Conservation (phyloP, 2,329 filamentous ascomycete genomes). For the Penicillium vulpinum region DNA sequence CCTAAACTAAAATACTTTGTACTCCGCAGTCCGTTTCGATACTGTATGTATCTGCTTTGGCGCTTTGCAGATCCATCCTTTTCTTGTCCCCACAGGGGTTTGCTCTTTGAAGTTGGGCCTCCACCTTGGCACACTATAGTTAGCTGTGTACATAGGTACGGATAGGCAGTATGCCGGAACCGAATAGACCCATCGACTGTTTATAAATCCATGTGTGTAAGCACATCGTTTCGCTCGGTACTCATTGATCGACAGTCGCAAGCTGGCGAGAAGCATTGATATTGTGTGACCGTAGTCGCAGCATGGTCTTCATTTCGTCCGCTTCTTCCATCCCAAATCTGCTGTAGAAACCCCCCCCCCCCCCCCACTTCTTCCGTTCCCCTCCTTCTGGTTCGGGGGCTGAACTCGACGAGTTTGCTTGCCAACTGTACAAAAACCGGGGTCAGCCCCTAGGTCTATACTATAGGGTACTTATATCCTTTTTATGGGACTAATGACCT, state of each 20-base stretch:
- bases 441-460: background rate
- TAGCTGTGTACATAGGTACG: background rate
- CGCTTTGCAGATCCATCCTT: conserved; percentile 4
- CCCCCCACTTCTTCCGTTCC: background rate
- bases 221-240: background rate
- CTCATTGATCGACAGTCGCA: background rate
- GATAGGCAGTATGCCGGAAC: background rate
- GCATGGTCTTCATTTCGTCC: background rate
- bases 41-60: conserved; percentile 5
- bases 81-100: background rate
- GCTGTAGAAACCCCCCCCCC: background rate
- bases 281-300: background rate
- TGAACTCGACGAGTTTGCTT: background rate
- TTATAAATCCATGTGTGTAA: background rate
- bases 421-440: background rate
- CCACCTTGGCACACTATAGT: background rate
- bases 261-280: background rate
- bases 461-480: background rate
- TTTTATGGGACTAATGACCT: background rate
- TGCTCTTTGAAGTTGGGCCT: background rate
- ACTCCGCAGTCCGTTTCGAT: conserved; percentile 2
- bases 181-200: background rate
- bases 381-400: background rate
- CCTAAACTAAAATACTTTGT: background rate
- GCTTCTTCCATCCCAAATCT: background rate